A percentile compares a stretch with the other conserved stretches of the same genome.
Conservation (phyloP, 371 early-diverging fungal species). For the Mucor indicus region DNA sequence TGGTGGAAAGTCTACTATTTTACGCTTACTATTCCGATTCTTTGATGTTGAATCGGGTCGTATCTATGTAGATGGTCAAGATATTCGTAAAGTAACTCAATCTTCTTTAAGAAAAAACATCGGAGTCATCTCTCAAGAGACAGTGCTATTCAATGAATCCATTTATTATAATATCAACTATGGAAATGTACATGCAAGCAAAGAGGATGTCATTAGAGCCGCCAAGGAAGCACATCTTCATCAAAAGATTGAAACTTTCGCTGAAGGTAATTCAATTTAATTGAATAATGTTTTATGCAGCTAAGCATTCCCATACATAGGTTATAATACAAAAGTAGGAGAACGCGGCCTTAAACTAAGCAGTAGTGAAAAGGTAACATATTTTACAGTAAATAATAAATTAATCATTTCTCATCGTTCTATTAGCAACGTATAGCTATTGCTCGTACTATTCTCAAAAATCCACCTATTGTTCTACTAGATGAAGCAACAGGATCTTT, state of each 20-base stretch:
- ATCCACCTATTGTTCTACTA: constrained; percentile 73
- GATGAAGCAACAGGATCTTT: constrained; percentile 78
- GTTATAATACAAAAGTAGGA: constrained; percentile 92
- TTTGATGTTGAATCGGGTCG: constrained; percentile 79
- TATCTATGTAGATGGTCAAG: constrained; percentile 88
- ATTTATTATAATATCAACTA: constrained; percentile 81
- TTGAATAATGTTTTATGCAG: no score
- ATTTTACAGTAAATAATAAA: no score
- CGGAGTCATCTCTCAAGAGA: constrained; percentile 90
- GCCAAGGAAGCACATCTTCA: constrained; percentile 86
- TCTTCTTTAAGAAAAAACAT: constrained; percentile 66
- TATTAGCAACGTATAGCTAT: constrained; percentile 75
- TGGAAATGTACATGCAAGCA: constrained; percentile 58
- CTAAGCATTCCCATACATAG: no score
- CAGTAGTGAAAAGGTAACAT: constrained; percentile 96
- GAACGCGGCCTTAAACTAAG: constrained; percentile 89
- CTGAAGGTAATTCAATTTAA: no score
- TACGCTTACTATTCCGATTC: constrained; percentile 87
- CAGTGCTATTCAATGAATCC: constrained; percentile 81
- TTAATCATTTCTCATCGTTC: no score
- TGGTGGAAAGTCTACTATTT: constrained; percentile 86
- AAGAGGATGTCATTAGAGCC: constrained; percentile 68
- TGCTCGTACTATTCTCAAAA: constrained; percentile 83
- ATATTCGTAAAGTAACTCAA: constrained; percentile 73
- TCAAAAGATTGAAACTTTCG: constrained; percentile 62